These are phyloP conservation scores for Galeopsis tetrahit DNA, from an alignment of 257 asterid species.

Conservation along the genomic window DNA sequence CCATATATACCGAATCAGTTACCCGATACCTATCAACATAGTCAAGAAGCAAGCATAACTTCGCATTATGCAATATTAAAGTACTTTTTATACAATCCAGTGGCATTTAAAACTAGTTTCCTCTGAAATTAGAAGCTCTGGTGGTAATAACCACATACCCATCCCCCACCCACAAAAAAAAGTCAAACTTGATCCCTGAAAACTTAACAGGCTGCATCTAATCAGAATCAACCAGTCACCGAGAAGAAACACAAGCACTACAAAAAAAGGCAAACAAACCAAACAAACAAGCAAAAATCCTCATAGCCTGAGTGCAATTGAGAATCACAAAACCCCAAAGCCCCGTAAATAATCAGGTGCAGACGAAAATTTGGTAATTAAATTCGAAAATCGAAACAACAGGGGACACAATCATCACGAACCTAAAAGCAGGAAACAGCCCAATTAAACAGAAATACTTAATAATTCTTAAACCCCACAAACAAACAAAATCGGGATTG, in stretches of 20 bases:
- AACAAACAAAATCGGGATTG: conserved; percentile 12
- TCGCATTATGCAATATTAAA: conserved; percentile 6
- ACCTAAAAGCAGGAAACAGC: conserved; percentile 12
- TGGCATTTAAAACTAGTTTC: neutral
- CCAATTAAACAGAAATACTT: conserved; percentile 16
- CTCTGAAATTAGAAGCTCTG: neutral
- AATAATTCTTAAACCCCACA: conserved; percentile 29
- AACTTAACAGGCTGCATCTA: conserved; percentile 31
- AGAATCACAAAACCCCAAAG: conserved; percentile 31
- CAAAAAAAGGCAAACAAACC: neutral
- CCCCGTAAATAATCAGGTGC: neutral
- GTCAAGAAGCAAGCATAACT: neutral
- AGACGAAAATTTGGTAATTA: neutral
- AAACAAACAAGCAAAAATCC: neutral
- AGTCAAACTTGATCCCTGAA: conserved; percentile 25
- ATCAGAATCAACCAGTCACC: conserved; percentile 9
- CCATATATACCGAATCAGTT: neutral
- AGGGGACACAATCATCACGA: conserved; percentile 21
- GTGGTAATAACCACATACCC: neutral
- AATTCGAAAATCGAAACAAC: conserved; percentile 17
- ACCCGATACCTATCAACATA: conserved; percentile 17
- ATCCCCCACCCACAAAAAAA: neutral
- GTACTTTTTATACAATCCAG: neutral
- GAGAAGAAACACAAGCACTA: neutral
- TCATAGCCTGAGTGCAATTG: conserved; percentile 2